Conservation (phyloP, 768 basidiomycete species). For the Calocera cornea region DNA sequence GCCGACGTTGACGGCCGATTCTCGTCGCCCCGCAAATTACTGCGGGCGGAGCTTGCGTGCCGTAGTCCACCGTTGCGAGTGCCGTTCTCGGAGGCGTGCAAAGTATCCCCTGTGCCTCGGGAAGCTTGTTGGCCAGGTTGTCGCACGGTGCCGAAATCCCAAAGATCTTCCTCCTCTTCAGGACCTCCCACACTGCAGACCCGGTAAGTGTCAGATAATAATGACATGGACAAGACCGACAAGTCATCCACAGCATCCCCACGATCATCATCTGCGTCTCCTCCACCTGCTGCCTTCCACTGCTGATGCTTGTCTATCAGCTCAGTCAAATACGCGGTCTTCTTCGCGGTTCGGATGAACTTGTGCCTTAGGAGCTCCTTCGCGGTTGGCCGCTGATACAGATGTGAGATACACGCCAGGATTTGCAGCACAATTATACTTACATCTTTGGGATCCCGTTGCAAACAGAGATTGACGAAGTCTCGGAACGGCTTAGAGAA, state of each 20-base stretch:
- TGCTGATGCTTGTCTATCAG: constrained; percentile 88
- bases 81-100: constrained; percentile 70
- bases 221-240: constrained; percentile 31
- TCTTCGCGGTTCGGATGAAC: constrained; percentile 88
- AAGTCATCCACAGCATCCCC: constrained; percentile 45
- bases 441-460: constrained; percentile 86
- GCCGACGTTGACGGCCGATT: constrained; percentile 7
- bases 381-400: constrained; percentile 72
- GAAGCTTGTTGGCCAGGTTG: constrained; percentile 46
- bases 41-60: background rate
- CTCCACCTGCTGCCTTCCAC: constrained; percentile 85
- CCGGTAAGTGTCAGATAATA: constrained; percentile 1
- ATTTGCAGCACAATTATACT: constrained; percentile 21
- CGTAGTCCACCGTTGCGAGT: background rate
- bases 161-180: constrained; percentile 57
- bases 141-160: constrained; percentile 96
- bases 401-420: constrained; percentile 13
- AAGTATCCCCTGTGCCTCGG: constrained; percentile 47
- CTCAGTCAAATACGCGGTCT: constrained; percentile 87
- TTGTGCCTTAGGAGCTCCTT: constrained; percentile 91
- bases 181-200: constrained; percentile 31
- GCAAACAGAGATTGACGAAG: constrained; percentile 84
- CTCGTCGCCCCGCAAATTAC: constrained; percentile 2
- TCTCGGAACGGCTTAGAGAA: constrained; percentile 91
- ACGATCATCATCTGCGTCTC: constrained; percentile 57